These are phyloP conservation scores for Chalciporus chontae DNA, from an alignment of 768 basidiomycete species.

Conservation along the genomic window DNA sequence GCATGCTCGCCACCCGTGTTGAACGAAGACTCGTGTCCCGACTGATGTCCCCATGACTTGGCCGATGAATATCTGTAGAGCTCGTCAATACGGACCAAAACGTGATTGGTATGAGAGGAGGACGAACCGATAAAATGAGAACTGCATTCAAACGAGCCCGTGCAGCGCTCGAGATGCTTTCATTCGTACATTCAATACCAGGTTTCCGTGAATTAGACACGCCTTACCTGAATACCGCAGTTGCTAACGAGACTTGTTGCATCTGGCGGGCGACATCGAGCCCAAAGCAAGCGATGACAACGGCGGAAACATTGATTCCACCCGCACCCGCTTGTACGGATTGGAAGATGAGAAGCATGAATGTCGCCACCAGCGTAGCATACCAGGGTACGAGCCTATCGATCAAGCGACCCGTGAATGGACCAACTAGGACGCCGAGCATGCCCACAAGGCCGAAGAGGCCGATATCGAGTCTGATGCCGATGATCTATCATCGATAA, in stretches of 20 bases:
- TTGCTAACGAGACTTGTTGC: constrained; percentile 64
- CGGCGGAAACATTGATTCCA: constrained; percentile 65
- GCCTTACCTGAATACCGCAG: constrained; percentile 53
- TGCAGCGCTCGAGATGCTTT: constrained; percentile 41
- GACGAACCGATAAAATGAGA: constrained; percentile 60
- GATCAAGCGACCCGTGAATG: constrained; percentile 63
- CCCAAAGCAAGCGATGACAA: constrained; percentile 66
- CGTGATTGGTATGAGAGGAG: background rate
- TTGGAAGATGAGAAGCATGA: constrained; percentile 49
- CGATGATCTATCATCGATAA: background rate
- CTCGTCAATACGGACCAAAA: background rate
- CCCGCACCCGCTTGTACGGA: constrained; percentile 67
- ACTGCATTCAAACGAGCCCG: constrained; percentile 76
- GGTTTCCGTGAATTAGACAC: constrained; percentile 8
- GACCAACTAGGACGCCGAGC: constrained; percentile 67
- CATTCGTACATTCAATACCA: constrained; percentile 4
- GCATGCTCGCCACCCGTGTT: constrained; percentile 66
- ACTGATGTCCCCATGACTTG: constrained; percentile 82
- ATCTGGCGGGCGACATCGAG: constrained; percentile 75
- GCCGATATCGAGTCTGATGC: constrained; percentile 53
- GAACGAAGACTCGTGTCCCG: constrained; percentile 66
- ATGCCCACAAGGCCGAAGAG: constrained; percentile 73
- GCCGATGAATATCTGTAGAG: constrained; percentile 57
- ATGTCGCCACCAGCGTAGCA: constrained; percentile 56
- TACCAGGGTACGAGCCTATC: constrained; percentile 78